Conservation (phyloP, 2,329 filamentous ascomycete species). For the Colletotrichum sp. region DNA sequence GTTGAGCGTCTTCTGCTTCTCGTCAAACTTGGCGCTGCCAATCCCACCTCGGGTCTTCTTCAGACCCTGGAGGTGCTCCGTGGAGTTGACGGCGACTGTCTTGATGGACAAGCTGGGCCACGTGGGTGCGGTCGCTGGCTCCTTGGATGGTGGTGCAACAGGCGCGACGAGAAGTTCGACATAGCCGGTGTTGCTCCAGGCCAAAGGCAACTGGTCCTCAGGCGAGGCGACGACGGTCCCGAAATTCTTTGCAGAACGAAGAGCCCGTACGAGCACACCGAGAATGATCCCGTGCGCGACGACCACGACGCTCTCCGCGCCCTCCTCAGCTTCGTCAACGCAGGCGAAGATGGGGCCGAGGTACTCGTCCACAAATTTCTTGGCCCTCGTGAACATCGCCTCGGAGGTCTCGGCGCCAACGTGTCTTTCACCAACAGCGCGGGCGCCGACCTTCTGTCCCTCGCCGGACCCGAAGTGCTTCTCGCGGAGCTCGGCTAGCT, state of each 20-base stretch:
- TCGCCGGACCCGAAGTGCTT: constrained; percentile 77
- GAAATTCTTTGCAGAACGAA: constrained; percentile 19
- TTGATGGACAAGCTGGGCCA: constrained; percentile 47
- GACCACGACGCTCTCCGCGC: constrained; percentile 55
- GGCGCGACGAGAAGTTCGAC: constrained; percentile 32
- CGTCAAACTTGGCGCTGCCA: constrained; percentile 78
- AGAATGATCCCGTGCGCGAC: constrained; percentile 88
- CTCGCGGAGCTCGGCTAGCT: constrained; percentile 65
- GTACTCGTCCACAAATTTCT: constrained; percentile 69
- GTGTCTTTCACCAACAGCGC: constrained; percentile 31
- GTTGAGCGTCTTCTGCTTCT: constrained; percentile 76
- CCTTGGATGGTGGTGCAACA: background rate
- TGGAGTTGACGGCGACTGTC: constrained; percentile 70
- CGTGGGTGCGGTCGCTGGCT: constrained; percentile 23
- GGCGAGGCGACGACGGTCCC: constrained; percentile 19
- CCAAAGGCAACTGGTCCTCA: constrained; percentile 30
- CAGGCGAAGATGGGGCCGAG: constrained; percentile 56
- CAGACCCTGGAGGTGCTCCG: constrained; percentile 73
- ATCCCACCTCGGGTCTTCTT: constrained; percentile 85
- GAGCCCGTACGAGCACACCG: constrained; percentile 68
- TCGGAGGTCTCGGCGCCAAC: constrained; percentile 69
- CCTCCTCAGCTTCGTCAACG: constrained; percentile 25
- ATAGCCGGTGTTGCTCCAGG: constrained; percentile 62
- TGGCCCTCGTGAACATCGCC: constrained; percentile 68
- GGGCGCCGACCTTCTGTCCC: constrained; percentile 60